Conservation (phyloP, 2,329 filamentous ascomycete genomes). For the Clonostachys rhizophaga region DNA sequence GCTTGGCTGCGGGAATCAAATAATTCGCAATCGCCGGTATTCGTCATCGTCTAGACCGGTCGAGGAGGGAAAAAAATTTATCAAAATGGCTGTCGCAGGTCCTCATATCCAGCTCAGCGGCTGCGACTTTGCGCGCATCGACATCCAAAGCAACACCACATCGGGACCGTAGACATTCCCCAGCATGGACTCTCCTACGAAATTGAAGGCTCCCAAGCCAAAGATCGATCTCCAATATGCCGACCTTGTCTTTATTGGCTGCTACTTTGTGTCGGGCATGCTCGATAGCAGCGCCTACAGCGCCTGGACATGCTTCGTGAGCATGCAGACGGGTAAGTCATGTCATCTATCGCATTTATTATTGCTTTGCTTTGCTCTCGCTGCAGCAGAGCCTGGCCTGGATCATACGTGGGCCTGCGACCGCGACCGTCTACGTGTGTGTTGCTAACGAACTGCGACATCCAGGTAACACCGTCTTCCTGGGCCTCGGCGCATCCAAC, state of each 20-base stretch:
- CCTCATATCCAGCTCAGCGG: too few species aligned
- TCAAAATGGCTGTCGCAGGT: too few species aligned
- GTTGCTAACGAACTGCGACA: not conserved
- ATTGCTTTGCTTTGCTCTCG: not conserved
- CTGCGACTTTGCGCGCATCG: too few species aligned
- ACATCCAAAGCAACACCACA: too few species aligned
- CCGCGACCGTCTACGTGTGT: not conserved
- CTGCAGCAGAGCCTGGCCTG: not conserved
- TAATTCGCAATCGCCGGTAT: too few species aligned
- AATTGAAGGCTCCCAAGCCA: not conserved
- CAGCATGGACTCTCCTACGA: too few species aligned
- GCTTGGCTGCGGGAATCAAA: too few species aligned
- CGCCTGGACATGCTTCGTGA: constrained; percentile 15
- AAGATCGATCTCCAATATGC: constrained; percentile 2
- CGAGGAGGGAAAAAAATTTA: too few species aligned
- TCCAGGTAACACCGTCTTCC: constrained; percentile 56
- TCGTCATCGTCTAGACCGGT: too few species aligned
- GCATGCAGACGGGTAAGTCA: constrained; percentile 28
- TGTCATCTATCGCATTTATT: not conserved
- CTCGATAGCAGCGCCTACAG: constrained; percentile 34
- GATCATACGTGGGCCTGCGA: not conserved
- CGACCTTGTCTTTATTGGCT: constrained; percentile 11
- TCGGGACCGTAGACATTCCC: too few species aligned
- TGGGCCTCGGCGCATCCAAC: constrained; percentile 51
- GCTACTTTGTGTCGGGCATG: constrained; percentile 29